Conservation (phyloP, 805 yeast species). For the Saccharomycopsis fermentans region DNA sequence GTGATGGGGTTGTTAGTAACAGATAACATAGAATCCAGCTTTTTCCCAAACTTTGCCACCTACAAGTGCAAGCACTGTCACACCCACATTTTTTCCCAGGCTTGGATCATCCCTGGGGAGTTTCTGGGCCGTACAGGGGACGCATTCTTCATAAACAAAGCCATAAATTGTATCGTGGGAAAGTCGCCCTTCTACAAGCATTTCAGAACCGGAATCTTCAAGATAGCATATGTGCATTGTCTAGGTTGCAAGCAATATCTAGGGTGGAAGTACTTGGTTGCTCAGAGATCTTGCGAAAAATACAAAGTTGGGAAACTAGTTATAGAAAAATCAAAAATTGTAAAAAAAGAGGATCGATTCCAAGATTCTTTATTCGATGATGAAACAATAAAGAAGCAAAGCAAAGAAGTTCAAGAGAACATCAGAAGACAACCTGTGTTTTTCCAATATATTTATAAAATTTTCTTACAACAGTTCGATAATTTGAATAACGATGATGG, state of each 20-base stretch:
- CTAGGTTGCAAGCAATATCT: conserved; percentile 41
- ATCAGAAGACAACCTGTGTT: neutral
- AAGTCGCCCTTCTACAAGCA: conserved; percentile 27
- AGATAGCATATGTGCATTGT: conserved; percentile 48
- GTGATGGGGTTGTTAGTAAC: conserved; percentile 15
- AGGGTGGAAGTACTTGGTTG: conserved; percentile 56
- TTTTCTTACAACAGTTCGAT: neutral
- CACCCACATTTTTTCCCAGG: conserved; percentile 13
- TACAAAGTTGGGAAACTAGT: conserved; percentile 49
- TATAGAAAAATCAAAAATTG: conserved; percentile 5
- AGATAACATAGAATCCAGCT: conserved; percentile 13
- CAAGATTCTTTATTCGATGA: neutral
- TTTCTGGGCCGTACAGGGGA: conserved; percentile 14
- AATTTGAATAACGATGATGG: neutral
- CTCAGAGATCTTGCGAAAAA: conserved; percentile 35
- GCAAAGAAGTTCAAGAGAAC: neutral
- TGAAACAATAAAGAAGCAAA: neutral
- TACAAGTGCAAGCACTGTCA: conserved; percentile 9
- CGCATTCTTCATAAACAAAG: conserved; percentile 11
- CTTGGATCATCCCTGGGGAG: conserved; percentile 18
- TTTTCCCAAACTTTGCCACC: conserved; percentile 4
- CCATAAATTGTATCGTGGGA: conserved; percentile 9
- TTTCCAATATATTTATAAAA: neutral
- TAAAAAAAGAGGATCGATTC: neutral
- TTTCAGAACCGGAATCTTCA: conserved; percentile 52